Evolutionary conservation across 1,284 basidiomycete genomes (phyloP).

Genomic region (Microbotryum lychnidis-dioicae): DNA sequence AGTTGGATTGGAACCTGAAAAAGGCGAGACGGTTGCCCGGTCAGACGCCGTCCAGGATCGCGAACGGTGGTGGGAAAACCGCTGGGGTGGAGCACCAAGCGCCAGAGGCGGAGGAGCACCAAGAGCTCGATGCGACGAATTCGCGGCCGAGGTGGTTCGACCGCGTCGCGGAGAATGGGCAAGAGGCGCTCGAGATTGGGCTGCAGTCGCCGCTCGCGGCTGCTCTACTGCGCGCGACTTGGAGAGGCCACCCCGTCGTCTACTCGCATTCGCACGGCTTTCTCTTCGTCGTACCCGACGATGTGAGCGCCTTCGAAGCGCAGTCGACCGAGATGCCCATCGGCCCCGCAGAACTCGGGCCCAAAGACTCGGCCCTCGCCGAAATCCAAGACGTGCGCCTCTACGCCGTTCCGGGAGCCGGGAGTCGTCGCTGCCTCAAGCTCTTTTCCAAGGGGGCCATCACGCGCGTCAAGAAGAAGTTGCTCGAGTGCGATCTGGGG

Average conservation of each 20-base stretch:
- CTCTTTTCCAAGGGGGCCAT: constrained; percentile 1
- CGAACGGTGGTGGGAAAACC: not conserved
- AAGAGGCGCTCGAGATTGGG: constrained; percentile 7
- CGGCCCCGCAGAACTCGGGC: constrained; percentile 14
- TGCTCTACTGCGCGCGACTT: constrained; percentile 31
- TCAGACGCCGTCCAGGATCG: constrained; percentile 7
- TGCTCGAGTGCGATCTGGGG: constrained; percentile 14
- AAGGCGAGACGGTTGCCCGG: constrained; percentile 33
- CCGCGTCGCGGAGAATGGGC: not conserved
- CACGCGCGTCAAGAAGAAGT: constrained; percentile 17
- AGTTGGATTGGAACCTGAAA: constrained; percentile 94
- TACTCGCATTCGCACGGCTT: constrained; percentile 32
- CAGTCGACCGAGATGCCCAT: constrained; percentile 31
- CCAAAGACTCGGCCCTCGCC: constrained; percentile 14
- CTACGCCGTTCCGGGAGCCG: constrained; percentile 5
- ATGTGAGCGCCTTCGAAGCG: constrained; percentile 28
- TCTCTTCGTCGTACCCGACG: constrained; percentile 29
- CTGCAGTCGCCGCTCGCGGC: constrained; percentile 26
- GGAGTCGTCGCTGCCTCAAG: constrained; percentile 4
- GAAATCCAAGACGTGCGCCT: constrained; percentile 16
- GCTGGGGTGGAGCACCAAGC: not conserved
- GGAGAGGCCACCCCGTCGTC: constrained; percentile 28
- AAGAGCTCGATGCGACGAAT: not conserved
- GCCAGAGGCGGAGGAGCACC: not conserved
- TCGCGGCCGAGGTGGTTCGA: not conserved